Base-by-base conservation (phyloP, 1,139 yeast genomes). In the Taphrina confusa region DNA sequence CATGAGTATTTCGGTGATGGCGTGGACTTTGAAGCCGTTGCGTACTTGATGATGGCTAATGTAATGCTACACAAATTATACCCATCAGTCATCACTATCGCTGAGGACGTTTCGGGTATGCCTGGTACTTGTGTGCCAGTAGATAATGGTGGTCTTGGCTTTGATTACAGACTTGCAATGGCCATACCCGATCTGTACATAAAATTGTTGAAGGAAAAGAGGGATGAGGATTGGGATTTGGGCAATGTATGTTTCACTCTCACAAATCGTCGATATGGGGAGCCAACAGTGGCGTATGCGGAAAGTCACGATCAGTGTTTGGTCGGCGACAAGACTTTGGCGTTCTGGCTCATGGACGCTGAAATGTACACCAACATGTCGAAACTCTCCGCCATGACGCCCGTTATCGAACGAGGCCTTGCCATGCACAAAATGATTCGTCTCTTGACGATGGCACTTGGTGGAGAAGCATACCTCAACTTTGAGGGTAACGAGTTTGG, bases 181-280 rank as follows among this genome's bases (percentile, higher is more conserved):
- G 97, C 97, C 0, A 79, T 92, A 63, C 98, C 98, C 4, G 98
- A 92, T 73, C 91, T 91, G 97, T 92, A 98, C 97, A 92, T 92
- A 74, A 92, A 92, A 73, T 75, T 90, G 57, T 75, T 92, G 67
- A 92, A 92, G 71, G 97, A 91, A 70, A 76, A 80, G 65, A 70
- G 75, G 37, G 98, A 92, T 71, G 96, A 91, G 65, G 86, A 89
- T 60, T 92, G 98, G 98, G 90, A 91, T 69, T 73, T 92, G 76
- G 91, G 86, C 33, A 77, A 79, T 64, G 89, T 92, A 62, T 85
- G 84, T 22, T 85, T 82, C 70, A 88, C 95, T 0, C 79, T 92
- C 68, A 84, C 95, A 46, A 92, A 92, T 75, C 80, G 98, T 69
- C 82, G 98, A 67, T 83, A 90, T 72, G 83, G 84, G 42, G 98